A percentile compares a stretch with the other conserved stretches of the same genome.
phyloP scores from a whole-genome alignment of 1,139 yeast genomes.

The Geotrichum candidum region DNA sequence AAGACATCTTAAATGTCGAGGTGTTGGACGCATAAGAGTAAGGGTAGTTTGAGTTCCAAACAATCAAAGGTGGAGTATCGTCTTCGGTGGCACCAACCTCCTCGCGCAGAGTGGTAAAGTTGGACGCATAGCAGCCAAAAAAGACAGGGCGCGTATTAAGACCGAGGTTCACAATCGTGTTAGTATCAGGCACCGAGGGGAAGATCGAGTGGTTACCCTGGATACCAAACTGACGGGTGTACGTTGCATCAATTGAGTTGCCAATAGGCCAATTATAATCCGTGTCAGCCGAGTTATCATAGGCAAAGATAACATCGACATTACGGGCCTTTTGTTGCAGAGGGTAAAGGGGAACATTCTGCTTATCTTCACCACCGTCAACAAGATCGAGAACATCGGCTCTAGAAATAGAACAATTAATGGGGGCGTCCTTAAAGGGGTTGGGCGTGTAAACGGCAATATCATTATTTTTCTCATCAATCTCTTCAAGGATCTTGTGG shows the following conservation, averaged over 20 bases:
- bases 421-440: slow-evolving; percentile 48
- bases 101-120: slow-evolving; percentile 21
- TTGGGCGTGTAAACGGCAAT: slow-evolving; percentile 71
- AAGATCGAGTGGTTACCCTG: slow-evolving; percentile 45
- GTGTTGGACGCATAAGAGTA: slow-evolving; percentile 63
- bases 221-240: slow-evolving; percentile 43
- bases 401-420: slow-evolving; percentile 28
- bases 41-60: slow-evolving; percentile 75
- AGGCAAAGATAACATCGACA: slow-evolving; percentile 76
- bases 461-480: slow-evolving; percentile 43
- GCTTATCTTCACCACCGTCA: slow-evolving; percentile 88
- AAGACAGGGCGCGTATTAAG: slow-evolving; percentile 39
- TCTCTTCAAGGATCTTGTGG: slow-evolving; percentile 25
- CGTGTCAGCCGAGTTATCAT: slow-evolving; percentile 83
- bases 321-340: slow-evolving; percentile 62
- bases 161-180: slow-evolving; percentile 48
- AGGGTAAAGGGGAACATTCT: slow-evolving; percentile 75
- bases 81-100: slow-evolving; percentile 14
- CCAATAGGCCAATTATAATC: slow-evolving; percentile 55
- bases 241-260: slow-evolving; percentile 63
- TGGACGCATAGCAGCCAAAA: slow-evolving; percentile 17
- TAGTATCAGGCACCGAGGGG: slow-evolving; percentile 80
- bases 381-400: slow-evolving; percentile 53
- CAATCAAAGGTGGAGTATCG: slow-evolving; percentile 59
- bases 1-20: slow-evolving; percentile 64